Evolutionary conservation across 1,284 basidiomycete genomes (phyloP).

Genomic region (Abortiporus biennis): DNA sequence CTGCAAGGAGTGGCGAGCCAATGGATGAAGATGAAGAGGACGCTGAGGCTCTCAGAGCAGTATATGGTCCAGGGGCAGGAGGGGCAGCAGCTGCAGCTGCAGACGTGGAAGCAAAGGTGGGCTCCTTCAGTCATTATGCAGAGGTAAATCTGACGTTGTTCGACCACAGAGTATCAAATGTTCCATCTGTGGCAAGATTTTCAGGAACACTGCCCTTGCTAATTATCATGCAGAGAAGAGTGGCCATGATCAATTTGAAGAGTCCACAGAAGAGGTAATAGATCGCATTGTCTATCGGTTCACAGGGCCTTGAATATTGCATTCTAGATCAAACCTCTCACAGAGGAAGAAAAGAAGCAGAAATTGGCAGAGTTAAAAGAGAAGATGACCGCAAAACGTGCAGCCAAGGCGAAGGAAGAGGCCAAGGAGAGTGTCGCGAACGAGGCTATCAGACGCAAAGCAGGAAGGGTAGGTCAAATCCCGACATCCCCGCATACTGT

Average conservation of each 20-base stretch:
- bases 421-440: conserved; percentile 70
- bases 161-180: conserved; percentile 69
- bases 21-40: conserved; percentile 72
- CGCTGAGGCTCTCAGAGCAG: conserved; percentile 50
- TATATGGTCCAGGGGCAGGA: conserved; percentile 29
- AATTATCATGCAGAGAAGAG: conserved; percentile 95
- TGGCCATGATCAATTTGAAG: conserved; percentile 92
- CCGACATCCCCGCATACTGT: too few species aligned
- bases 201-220: conserved; percentile 84
- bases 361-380: conserved; percentile 76
- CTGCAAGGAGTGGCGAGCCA: conserved; percentile 22
- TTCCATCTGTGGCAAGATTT: conserved; percentile 77
- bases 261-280: conserved; percentile 87
- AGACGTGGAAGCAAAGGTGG: conserved; percentile 58
- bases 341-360: conserved; percentile 89
- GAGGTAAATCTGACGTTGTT: neutral
- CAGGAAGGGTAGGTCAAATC: conserved; percentile 58
- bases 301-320: neutral
- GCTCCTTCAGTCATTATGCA: conserved; percentile 5
- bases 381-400: conserved; percentile 74
- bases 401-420: conserved; percentile 64
- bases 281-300: neutral
- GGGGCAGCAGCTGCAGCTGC: conserved; percentile 33
- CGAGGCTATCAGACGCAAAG: conserved; percentile 78
- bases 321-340: conserved; percentile 79